phyloP scores from a whole-genome alignment of 805 yeast species.

The Zygoascus flipseniorum region DNA sequence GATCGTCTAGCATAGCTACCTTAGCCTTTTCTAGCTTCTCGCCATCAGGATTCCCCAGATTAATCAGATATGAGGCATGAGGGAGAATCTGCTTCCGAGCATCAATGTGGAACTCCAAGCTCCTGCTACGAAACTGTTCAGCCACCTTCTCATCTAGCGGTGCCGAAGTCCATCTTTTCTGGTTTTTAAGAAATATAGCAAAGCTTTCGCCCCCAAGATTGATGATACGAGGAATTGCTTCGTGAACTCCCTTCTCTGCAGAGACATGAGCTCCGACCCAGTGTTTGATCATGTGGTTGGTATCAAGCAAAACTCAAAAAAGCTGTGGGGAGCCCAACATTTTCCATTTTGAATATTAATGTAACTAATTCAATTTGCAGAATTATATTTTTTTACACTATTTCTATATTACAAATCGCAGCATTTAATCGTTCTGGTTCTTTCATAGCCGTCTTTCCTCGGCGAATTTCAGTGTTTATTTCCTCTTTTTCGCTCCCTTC shows the following conservation, averaged over 20 bases:
- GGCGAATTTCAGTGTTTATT: neutral
- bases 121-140: conserved; percentile 51
- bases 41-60: conserved; percentile 81
- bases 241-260: conserved; percentile 67
- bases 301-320: neutral
- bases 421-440: too few species aligned
- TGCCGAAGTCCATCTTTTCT: conserved; percentile 86
- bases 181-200: conserved; percentile 85
- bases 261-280: conserved; percentile 83
- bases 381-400: too few species aligned
- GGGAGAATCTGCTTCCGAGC: conserved; percentile 69
- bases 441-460: neutral
- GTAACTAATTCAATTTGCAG: too few species aligned
- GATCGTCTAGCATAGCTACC: conserved; percentile 75
- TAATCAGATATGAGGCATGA: conserved; percentile 91
- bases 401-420: too few species aligned
- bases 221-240: conserved; percentile 53
- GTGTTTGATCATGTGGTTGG: neutral
- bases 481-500: conserved; percentile 9
- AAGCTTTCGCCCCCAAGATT: conserved; percentile 66
- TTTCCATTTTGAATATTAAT: too few species aligned
- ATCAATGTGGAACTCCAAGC: conserved; percentile 57
- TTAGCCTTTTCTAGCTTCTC: conserved; percentile 72
- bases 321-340: too few species aligned
- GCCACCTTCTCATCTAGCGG: conserved; percentile 61